Evolutionary conservation across 805 yeast species (phyloP).

Genomic region (Wickerhamomyces bovis): DNA sequence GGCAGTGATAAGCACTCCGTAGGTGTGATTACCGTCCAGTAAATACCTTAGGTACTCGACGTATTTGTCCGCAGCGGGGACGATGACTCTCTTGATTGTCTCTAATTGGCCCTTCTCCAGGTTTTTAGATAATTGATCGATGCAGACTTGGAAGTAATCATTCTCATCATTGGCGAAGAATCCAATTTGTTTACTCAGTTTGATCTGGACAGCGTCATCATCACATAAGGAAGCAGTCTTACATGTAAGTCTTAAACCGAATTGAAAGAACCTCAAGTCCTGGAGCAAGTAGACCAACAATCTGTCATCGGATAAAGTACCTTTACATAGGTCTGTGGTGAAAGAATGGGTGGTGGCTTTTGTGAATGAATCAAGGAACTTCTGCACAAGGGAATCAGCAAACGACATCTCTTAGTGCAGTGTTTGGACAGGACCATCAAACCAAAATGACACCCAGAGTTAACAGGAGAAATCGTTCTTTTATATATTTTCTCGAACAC

Average conservation of each 20-base stretch:
- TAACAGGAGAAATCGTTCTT: background rate
- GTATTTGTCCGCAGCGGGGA: constrained; percentile 35
- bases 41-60: constrained; percentile 29
- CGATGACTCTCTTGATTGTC: constrained; percentile 6
- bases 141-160: constrained; percentile 36
- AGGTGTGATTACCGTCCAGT: constrained; percentile 25
- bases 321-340: constrained; percentile 36
- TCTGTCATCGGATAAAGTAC: constrained; percentile 36
- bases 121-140: constrained; percentile 21
- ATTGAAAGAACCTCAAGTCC: constrained; percentile 42
- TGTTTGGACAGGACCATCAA: no score
- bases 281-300: constrained; percentile 41
- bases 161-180: constrained; percentile 44
- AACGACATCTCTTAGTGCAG: constrained; percentile 2
- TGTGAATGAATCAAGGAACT: constrained; percentile 3
- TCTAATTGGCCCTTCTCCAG: constrained; percentile 11
- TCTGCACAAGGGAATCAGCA: constrained; percentile 4
- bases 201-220: constrained; percentile 30
- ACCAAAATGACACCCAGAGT: background rate
- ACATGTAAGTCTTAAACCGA: constrained; percentile 37
- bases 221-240: constrained; percentile 40
- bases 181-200: constrained; percentile 44
- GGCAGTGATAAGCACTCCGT: constrained; percentile 38
- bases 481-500: background rate
- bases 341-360: constrained; percentile 12